Conservation (phyloP, 2,329 filamentous ascomycete genomes). For the Stemphylium vesicarium region DNA sequence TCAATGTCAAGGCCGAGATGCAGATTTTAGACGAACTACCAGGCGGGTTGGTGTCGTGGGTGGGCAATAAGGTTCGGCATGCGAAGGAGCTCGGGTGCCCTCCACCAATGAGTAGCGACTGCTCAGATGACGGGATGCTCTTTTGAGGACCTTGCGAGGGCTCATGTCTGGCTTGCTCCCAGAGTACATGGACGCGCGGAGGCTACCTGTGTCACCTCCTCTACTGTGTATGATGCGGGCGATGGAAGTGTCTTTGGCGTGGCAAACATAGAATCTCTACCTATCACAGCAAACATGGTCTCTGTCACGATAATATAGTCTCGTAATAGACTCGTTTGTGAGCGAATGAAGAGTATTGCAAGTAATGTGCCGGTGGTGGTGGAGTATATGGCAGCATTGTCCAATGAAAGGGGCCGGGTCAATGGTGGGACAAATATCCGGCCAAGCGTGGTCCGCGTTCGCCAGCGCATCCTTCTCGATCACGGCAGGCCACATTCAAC, state of each 20-base stretch:
- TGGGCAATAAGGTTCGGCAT: constrained; percentile 30
- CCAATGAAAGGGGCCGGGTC: constrained; percentile 28
- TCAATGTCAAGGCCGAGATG: constrained; percentile 79
- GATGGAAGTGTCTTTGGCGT: background rate
- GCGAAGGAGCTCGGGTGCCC: constrained; percentile 1
- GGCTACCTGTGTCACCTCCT: constrained; percentile 1
- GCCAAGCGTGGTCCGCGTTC: constrained; percentile 30
- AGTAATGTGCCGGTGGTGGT: constrained; percentile 17
- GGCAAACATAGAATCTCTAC: too few species aligned
- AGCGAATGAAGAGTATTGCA: background rate
- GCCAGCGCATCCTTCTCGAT: constrained; percentile 44
- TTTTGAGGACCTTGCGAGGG: constrained; percentile 19
- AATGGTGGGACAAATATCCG: constrained; percentile 27
- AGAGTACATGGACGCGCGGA: background rate
- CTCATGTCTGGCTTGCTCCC: background rate
- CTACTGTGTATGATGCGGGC: background rate
- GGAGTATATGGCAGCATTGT: constrained; percentile 21
- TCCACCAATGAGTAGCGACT: constrained; percentile 2
- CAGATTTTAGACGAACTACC: constrained; percentile 65
- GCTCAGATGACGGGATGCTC: constrained; percentile 36
- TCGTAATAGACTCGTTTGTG: background rate
- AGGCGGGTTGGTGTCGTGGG: constrained; percentile 41
- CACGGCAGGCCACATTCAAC: constrained; percentile 45
- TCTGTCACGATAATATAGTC: background rate
- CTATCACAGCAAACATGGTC: too few species aligned